These are phyloP conservation scores for Syncephalis fuscata DNA, from an alignment of 371 early-diverging fungal species.

Conservation along the genomic window DNA sequence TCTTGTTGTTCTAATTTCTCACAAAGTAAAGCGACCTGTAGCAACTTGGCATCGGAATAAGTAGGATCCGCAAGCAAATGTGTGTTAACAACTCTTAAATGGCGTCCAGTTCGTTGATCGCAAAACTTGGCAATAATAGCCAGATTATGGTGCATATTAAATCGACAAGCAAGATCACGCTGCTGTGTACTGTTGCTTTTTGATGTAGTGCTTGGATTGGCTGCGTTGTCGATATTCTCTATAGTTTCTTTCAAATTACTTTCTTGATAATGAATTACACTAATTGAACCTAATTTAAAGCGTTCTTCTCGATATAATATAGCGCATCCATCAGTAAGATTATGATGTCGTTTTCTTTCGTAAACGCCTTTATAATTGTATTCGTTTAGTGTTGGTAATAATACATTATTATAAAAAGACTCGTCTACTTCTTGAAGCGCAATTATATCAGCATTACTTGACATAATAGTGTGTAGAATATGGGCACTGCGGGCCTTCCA, in stretches of 20 bases:
- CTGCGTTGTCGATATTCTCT: too few species aligned
- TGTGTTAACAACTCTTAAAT: slow-evolving; percentile 74
- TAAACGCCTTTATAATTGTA: slow-evolving; percentile 14
- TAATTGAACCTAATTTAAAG: slow-evolving; percentile 55
- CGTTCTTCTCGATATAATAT: slow-evolving; percentile 21
- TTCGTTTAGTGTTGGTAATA: slow-evolving; percentile 10
- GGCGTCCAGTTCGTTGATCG: slow-evolving; percentile 40
- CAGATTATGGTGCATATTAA: slow-evolving; percentile 92
- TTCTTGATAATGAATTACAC: slow-evolving; percentile 79
- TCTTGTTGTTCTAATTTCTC: slow-evolving; percentile 5
- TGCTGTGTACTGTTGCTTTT: too few species aligned
- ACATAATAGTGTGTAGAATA: slow-evolving; percentile 14
- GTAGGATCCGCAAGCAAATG: slow-evolving; percentile 83
- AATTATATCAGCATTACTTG: slow-evolving; percentile 12
- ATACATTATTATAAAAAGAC: slow-evolving; percentile 13
- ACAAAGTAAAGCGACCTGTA: slow-evolving; percentile 86
- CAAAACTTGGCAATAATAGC: slow-evolving; percentile 72
- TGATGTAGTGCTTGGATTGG: slow-evolving; percentile 9
- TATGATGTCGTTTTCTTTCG: slow-evolving; percentile 3
- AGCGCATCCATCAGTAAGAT: slow-evolving; percentile 16
- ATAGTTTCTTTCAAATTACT: slow-evolving; percentile 69
- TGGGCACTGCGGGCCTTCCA: slow-evolving; percentile 14
- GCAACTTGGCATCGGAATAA: slow-evolving; percentile 89
- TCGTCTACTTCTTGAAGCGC: slow-evolving; percentile 15
- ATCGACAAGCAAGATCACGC: slow-evolving; percentile 81